phyloP scores from a whole-genome alignment of 768 basidiomycete species.

The Hydnum rufescens region DNA sequence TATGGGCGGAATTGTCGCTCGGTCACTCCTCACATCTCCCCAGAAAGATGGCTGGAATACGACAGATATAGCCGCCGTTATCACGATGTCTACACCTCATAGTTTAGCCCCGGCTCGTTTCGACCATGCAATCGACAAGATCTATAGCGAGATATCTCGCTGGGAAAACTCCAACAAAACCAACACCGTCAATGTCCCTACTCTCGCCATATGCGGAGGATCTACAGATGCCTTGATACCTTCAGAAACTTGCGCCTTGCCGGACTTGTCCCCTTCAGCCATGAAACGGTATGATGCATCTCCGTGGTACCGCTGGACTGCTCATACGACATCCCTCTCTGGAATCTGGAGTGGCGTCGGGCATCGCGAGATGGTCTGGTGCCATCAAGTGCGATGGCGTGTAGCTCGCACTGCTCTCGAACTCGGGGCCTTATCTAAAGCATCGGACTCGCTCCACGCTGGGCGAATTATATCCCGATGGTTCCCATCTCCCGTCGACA shows the following conservation, averaged over 20 bases:
- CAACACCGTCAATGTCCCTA: constrained; percentile 34
- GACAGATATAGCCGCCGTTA: constrained; percentile 41
- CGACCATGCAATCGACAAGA: constrained; percentile 54
- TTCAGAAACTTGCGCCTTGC: constrained; percentile 67
- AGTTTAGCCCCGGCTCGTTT: constrained; percentile 73
- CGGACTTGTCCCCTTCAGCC: constrained; percentile 12
- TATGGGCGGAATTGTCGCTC: constrained; percentile 91
- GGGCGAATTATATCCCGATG: constrained; percentile 34
- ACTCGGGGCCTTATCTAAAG: constrained; percentile 20
- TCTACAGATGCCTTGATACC: constrained; percentile 81
- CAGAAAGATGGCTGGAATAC: constrained; percentile 14
- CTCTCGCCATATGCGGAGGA: constrained; percentile 73
- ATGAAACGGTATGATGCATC: constrained; percentile 3
- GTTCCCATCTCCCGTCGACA: constrained; percentile 21
- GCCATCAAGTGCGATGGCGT: constrained; percentile 86
- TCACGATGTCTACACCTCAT: constrained; percentile 96
- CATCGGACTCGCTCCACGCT: neutral
- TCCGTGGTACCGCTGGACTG: constrained; percentile 31
- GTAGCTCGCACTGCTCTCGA: constrained; percentile 66
- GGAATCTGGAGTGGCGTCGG: constrained; percentile 93
- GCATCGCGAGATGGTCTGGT: constrained; percentile 96
- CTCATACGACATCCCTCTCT: constrained; percentile 75
- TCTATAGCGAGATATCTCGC: constrained; percentile 35
- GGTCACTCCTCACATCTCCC: constrained; percentile 47
- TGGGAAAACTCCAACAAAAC: constrained; percentile 11